These are phyloP conservation scores for Ophiostoma montium DNA, from an alignment of 2,329 filamentous ascomycete species.

Conservation along the genomic window DNA sequence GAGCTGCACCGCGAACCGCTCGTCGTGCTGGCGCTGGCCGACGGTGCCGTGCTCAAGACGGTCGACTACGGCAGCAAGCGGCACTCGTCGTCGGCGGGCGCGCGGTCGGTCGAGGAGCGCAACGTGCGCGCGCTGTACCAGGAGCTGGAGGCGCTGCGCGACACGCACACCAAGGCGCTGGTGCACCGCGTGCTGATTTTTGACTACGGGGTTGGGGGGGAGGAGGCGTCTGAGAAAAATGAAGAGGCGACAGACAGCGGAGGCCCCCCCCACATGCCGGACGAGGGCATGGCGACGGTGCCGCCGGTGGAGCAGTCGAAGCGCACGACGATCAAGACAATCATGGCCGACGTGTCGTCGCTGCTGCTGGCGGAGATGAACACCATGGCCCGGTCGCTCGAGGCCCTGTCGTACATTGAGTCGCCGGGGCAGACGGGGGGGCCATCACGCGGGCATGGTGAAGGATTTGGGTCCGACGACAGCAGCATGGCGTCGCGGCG, in stretches of 20 bases:
- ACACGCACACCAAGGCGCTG: conserved; percentile 60
- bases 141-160: conserved; percentile 56
- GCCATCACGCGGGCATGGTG: conserved; percentile 25
- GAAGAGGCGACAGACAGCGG: too few species aligned
- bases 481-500: conserved; percentile 22
- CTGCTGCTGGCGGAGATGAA: conserved; percentile 63
- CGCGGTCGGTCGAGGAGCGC: conserved; percentile 37
- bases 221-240: too few species aligned
- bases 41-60: conserved; percentile 55
- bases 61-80: conserved; percentile 36
- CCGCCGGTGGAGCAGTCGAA: conserved; percentile 55
- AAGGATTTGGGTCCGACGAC: conserved; percentile 8
- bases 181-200: conserved; percentile 71
- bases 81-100: conserved; percentile 33
- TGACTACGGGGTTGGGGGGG: conserved; percentile 43
- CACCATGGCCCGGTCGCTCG: conserved; percentile 56
- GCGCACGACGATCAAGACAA: conserved; percentile 65
- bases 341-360: conserved; percentile 67
- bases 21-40: conserved; percentile 70
- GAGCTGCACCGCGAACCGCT: conserved; percentile 80
- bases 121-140: conserved; percentile 47
- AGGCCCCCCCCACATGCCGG: conserved; percentile 32
- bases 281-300: conserved; percentile 58
- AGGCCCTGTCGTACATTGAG: conserved; percentile 60
- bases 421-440: conserved; percentile 46